Base-by-base conservation (phyloP, 371 early-diverging fungal genomes). In the Mortierella sp. region DNA sequence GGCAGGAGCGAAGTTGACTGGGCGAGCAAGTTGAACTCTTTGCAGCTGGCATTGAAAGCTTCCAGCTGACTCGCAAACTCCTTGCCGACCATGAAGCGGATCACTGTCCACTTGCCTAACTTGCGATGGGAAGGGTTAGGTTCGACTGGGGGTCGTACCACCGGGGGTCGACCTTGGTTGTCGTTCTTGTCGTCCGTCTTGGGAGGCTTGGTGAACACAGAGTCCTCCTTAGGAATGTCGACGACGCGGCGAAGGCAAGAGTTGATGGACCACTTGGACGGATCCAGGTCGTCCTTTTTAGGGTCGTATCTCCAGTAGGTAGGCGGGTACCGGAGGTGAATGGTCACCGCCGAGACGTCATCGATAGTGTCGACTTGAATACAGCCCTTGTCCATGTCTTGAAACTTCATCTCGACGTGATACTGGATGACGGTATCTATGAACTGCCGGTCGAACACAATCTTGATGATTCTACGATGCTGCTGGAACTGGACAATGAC, bases 91-190 rank as follows among this genome's bases (percentile, higher is more conserved):
- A 34, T 48, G 34, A 79, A 63, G 1, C 79, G 70, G 55, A 76
- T 73, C 8, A 76, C 76, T 0, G 72, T 71, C 79, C 84, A 83
- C 34, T 76, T 64, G 47, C 79, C 84, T 8, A 83, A 70, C 29
- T 79, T 83, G 39, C 66, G 63, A 19, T 69, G 72, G 4, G 76
- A 43, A 0, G 84, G 79, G 47, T 73, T 69, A 0, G 84, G 84
- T 26, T 83, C 76, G 2, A 69, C 45, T 16, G 71, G 71, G 9
- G 68, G 71, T 4, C 44, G 16, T 53, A n/a, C n/a, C n/a, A 69
- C 45, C 9, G 71, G 71, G 9, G 68, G 71, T 4, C 44, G 16
- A 44, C 29, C 44, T 22, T 45, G 24, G 24, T 29, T 22, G 19
- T n/a, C 53, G 29, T 29, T 26, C 3, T 68, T 10, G 31, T 9